These are phyloP conservation scores for Pascua sp. DNA, from an alignment of 1,284 basidiomycete species.

Conservation along the genomic window DNA sequence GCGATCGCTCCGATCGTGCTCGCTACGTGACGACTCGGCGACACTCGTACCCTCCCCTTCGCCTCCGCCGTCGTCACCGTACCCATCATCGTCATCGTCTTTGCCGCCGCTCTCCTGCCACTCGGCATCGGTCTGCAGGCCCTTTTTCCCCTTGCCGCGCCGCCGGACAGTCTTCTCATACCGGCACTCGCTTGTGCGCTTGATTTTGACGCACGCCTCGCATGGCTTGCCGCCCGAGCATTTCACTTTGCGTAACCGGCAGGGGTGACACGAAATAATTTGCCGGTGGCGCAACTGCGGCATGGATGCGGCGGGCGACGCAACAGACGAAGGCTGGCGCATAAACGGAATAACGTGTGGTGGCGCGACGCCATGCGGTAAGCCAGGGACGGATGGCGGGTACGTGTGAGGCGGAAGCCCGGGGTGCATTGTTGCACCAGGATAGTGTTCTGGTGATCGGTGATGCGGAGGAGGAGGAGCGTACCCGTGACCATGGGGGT, in stretches of 20 bases:
- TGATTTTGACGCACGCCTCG: slow-evolving; percentile 30
- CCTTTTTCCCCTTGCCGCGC: slow-evolving; percentile 33
- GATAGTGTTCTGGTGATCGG: too few relatives aligned
- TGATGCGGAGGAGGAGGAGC: too few relatives aligned
- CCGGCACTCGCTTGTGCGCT: slow-evolving; percentile 27
- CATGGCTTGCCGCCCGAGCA: slow-evolving; percentile 41
- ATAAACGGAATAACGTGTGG: too few relatives aligned
- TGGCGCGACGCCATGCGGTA: too few relatives aligned
- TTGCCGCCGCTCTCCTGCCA: slow-evolving; percentile 1
- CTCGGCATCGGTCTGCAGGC: not conserved
- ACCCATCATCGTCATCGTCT: not conserved
- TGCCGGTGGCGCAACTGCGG: slow-evolving; percentile 24
- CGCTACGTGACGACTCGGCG: not conserved
- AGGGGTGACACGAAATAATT: slow-evolving; percentile 39
- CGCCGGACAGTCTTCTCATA: slow-evolving; percentile 36
- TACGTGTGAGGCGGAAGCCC: too few relatives aligned
- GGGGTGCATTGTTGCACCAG: too few relatives aligned
- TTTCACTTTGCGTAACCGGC: slow-evolving; percentile 37
- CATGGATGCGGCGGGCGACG: too few relatives aligned
- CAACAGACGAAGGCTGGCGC: too few relatives aligned
- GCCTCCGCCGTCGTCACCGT: not conserved
- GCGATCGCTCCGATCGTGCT: not conserved
- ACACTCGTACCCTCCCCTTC: not conserved
- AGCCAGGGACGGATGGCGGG: too few relatives aligned
- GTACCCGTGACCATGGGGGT: too few relatives aligned